A percentile compares a stretch with the other conserved stretches of the same genome.
Conservation (phyloP, 768 basidiomycete species). For the Astraeus odoratus region DNA sequence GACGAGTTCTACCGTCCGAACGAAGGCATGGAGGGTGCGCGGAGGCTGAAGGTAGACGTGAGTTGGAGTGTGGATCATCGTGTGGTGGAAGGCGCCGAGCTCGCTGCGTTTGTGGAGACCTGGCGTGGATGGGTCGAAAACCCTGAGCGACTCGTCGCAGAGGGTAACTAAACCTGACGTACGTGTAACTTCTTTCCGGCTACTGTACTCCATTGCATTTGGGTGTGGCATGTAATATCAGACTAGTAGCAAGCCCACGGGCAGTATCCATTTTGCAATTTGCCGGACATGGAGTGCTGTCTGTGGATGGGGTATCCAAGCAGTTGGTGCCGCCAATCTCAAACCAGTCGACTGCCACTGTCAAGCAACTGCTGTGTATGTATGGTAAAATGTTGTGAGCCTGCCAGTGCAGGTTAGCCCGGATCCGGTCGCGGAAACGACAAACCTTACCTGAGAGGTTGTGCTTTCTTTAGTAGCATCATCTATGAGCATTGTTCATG, state of each 20-base stretch:
- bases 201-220: not conserved
- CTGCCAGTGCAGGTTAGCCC: too few species aligned
- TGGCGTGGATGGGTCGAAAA: constrained; percentile 79
- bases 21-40: constrained; percentile 29
- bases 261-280: not conserved
- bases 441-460: too few species aligned
- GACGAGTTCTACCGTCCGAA: constrained; percentile 26
- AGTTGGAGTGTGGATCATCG: constrained; percentile 88
- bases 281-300: too few species aligned
- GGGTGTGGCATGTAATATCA: not conserved
- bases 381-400: too few species aligned
- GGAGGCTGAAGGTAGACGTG: constrained; percentile 53
- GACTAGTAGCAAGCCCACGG: not conserved
- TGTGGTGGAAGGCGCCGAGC: constrained; percentile 82
- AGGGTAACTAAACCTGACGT: constrained; percentile 33
- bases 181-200: not conserved
- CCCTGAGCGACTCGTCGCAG: constrained; percentile 62
- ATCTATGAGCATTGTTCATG: too few species aligned
- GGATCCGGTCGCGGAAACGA: too few species aligned
- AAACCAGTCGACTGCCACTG: too few species aligned
- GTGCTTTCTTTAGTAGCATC: too few species aligned
- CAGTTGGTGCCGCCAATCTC: too few species aligned
- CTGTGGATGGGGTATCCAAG: too few species aligned
- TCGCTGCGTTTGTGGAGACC: constrained; percentile 81
- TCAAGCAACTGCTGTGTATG: too few species aligned